Conservation (phyloP, 2,329 filamentous ascomycete species). For the Aspergillus aculeatinus region DNA sequence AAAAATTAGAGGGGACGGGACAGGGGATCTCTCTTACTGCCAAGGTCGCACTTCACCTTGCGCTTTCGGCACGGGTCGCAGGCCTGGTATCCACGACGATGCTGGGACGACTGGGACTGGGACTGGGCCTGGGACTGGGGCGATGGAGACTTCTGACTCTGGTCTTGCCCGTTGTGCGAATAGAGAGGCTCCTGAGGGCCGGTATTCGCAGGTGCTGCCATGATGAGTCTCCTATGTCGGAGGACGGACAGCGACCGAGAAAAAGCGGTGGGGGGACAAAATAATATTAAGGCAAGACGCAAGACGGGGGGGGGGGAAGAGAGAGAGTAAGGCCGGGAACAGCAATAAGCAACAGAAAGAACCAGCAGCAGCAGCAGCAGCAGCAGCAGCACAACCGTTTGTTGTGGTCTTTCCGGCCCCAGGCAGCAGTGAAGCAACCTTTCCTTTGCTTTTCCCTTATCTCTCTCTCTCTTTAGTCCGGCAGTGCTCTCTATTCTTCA, state of each 20-base stretch:
- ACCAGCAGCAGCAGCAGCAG: too few relatives aligned
- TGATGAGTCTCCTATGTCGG: slow-evolving; percentile 19
- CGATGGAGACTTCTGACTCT: slow-evolving; percentile 30
- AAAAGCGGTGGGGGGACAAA: slow-evolving; percentile 31
- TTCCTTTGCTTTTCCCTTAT: too few relatives aligned
- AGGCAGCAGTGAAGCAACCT: too few relatives aligned
- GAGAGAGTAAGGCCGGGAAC: too few relatives aligned
- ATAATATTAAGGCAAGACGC: background rate
- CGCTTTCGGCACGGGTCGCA: slow-evolving; percentile 51
- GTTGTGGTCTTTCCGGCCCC: too few relatives aligned
- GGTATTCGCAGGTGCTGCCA: slow-evolving; percentile 20
- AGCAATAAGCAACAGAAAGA: too few relatives aligned
- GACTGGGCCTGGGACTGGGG: slow-evolving; percentile 10
- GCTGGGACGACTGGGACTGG: slow-evolving; percentile 32
- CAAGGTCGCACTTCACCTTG: slow-evolving; percentile 51
- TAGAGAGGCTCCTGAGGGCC: slow-evolving; percentile 19
- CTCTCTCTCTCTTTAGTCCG: too few relatives aligned
- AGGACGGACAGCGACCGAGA: slow-evolving; percentile 18
- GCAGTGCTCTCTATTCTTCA: too few relatives aligned
- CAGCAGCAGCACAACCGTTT: too few relatives aligned
- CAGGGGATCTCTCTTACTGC: slow-evolving; percentile 37
- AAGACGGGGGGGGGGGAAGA: too few relatives aligned
- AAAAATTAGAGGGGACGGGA: slow-evolving; percentile 5
- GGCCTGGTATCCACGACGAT: slow-evolving; percentile 50
- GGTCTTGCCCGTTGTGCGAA: slow-evolving; percentile 18